A percentile compares a stretch with the other conserved stretches of the same genome.
These are phyloP conservation scores for Fraxinus xanthoxyloides DNA, from an alignment of 305 asterid species.

Conservation along the genomic window DNA sequence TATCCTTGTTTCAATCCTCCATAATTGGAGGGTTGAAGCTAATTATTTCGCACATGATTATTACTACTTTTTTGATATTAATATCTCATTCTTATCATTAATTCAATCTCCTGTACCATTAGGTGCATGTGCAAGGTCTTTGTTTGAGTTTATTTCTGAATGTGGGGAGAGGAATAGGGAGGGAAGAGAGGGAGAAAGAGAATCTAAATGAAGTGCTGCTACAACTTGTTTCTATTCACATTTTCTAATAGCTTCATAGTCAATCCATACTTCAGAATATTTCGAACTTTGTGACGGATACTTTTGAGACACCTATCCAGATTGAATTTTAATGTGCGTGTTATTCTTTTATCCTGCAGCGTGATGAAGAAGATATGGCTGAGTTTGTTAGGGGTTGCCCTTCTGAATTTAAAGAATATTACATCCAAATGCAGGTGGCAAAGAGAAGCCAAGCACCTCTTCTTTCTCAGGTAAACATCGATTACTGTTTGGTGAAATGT, in stretches of 20 bases:
- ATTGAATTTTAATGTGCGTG: not conserved
- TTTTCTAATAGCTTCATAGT: not conserved
- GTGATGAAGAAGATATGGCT: conserved; percentile 88
- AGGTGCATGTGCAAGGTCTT: not conserved
- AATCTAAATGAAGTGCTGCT: not conserved
- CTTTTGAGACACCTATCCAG: not conserved
- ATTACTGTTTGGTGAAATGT: conserved; percentile 3
- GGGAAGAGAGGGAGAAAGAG: not conserved
- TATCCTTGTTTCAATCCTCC: conserved; percentile 1
- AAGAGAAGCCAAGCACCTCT: conserved; percentile 96
- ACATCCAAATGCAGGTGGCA: conserved; percentile 96
- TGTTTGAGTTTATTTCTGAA: not conserved
- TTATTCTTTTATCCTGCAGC: conserved; percentile 40
- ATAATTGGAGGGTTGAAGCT: not conserved
- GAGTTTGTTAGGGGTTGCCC: conserved; percentile 75
- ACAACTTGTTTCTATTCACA: not conserved
- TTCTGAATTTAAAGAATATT: conserved; percentile 83
- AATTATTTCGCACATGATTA: not conserved
- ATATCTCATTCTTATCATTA: not conserved
- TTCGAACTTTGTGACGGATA: not conserved
- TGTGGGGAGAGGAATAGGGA: not conserved
- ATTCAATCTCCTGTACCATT: not conserved
- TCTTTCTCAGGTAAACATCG: conserved; percentile 69
- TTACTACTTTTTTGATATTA: not conserved
- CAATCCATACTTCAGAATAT: not conserved